Base-by-base conservation (phyloP, 75 land plant genomes). In the Selaginella tamariscina region DNA sequence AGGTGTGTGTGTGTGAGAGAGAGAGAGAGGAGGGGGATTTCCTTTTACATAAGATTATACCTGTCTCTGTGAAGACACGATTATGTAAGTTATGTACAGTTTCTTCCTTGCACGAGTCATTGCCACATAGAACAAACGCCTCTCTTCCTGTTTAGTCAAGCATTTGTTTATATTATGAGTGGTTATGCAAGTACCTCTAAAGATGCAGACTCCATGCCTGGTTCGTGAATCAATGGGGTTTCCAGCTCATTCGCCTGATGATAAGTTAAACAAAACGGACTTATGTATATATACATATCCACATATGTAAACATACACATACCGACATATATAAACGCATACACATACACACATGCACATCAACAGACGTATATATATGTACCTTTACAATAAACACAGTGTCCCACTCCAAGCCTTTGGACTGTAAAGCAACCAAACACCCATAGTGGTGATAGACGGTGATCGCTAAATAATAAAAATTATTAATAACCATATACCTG, bases 381-480 rank as follows among this genome's bases (percentile, higher is more conserved):
- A 89, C 98, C 96, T 94, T 94, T 27, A 87, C 91, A 78, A 94
- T 85, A 76, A 89, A 94, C 39, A 94, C 98, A 30, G 78, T 81
- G 59, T 94, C 98, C 98, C 98, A 94, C 55, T 94, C 98, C 68
- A 89, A 76, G 33, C 98, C 98, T 70, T 94, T 94, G 26, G 98
- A 94, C 98, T 94, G 88, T 81, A 84, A 1, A 27, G 30, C 59
- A 56, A 68, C 33, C n/a, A n/a, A n/a, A n/a, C n/a, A n/a, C n/a
- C n/a, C n/a, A n/a, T n/a, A n/a, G n/a, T n/a, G n/a, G n/a, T n/a
- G n/a, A 39, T 39, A 39, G 11, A 39, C 11, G 15, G 49, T 5
- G 15, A 39, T 5, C 15, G 49, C 49, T 39, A 39, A 39, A 39
- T 5, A 15, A 39, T 5, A 39, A 5, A 39, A 5, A 39, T 39